A percentile compares a stretch with the other conserved stretches of the same genome.
Evolutionary conservation across 305 asterid genomes (phyloP).

Genomic region (Fraxinus albicans): DNA sequence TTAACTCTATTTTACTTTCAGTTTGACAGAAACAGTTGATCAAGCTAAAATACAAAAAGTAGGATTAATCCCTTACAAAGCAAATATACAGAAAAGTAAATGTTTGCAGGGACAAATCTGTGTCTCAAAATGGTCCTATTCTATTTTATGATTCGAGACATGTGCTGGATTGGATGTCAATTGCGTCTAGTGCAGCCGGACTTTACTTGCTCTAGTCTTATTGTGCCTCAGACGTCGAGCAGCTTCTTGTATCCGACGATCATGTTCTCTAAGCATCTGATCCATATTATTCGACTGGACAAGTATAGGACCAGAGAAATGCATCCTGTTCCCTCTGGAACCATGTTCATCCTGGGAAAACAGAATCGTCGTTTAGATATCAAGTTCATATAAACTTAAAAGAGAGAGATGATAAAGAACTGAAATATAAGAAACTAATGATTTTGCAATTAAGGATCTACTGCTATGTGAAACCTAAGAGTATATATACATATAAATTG

Average conservation of each 20-base stretch:
- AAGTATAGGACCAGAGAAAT: conserved; percentile 76
- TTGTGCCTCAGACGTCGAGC: conserved; percentile 67
- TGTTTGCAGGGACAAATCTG: conserved; percentile 17
- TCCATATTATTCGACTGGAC: conserved; percentile 69
- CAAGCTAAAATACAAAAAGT: conserved; percentile 17
- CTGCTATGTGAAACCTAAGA: no score
- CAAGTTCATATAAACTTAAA: background rate
- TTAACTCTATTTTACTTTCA: background rate
- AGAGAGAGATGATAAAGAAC: background rate
- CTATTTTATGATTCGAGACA: background rate
- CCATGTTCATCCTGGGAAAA: conserved; percentile 42
- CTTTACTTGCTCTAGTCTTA: conserved; percentile 44
- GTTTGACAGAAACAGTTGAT: conserved; percentile 16
- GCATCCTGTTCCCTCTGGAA: conserved; percentile 43
- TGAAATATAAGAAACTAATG: no score
- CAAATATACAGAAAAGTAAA: conserved; percentile 28
- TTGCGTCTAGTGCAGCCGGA: conserved; percentile 40
- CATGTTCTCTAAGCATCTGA: conserved; percentile 84
- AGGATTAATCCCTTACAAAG: conserved; percentile 19
- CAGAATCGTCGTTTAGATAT: background rate
- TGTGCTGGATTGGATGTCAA: conserved; percentile 25
- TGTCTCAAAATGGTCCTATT: background rate
- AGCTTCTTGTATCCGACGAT: conserved; percentile 74
- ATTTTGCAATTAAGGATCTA: no score
- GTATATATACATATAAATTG: no score